Base-by-base conservation (phyloP, 2,329 filamentous ascomycete species). In the Penicillium sclerotiorum region DNA sequence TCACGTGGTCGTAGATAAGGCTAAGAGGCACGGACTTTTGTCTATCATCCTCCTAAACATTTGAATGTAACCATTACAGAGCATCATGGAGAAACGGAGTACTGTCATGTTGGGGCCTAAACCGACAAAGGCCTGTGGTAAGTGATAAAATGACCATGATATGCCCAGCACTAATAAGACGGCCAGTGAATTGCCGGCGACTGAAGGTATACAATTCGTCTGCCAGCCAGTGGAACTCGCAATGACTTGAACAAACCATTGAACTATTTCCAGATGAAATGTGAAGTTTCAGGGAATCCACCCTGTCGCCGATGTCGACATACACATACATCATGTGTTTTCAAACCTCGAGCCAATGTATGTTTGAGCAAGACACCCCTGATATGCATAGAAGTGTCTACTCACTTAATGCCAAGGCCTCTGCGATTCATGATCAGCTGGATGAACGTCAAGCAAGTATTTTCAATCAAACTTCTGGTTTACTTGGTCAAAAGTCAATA, bases 61-160 rank as follows among this genome's bases (percentile, higher is more conserved):
- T n/a, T n/a, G n/a, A 45, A 49, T 52, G 36, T 42, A 23, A 38
- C 32, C 42, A 33, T 28, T 40, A 23, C 25, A 30, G 27, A 27
- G 41, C 47, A 46, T 32, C 36, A 65, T 64, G 59, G 56, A 56
- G 25, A 59, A 53, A 44, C 52, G 49, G n/a, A 43, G 48, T 45
- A 45, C 47, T 5, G 47, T 57, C 25, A 45, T 54, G 21, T 30
- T 59, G 28, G 64, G 60, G 4, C 63, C 63, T 5, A 66, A 62
- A 54, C 64, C 64, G 30, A 67, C 62, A n/a, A 67, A 67, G 49
- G 62, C 64, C 27, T 66, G 63, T 52, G 60, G 64, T 64, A 40
- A 57, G 63, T 60, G 32, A 36, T 27, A 13, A 13, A 38, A 9
- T 22, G 7, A 7, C 11, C 22, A 23, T 7, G 23, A 13, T 21